A percentile compares a stretch with the other conserved stretches of the same genome.
Conservation (phyloP, 192 early-diverging fungal genomes). For the Linnemannia exigua region DNA sequence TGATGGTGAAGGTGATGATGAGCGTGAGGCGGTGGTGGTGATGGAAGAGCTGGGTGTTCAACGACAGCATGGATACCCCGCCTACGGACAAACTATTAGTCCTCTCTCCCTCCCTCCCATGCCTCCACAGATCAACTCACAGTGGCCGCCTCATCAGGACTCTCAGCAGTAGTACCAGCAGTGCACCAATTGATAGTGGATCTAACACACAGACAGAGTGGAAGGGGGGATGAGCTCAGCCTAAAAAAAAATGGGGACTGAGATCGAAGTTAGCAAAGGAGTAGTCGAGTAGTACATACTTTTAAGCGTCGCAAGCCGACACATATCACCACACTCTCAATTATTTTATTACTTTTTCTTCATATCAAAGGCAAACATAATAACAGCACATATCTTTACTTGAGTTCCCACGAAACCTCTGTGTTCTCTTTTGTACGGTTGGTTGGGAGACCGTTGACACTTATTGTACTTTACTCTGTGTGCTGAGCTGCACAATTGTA, state of each 20-base stretch:
- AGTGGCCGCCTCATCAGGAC: neutral
- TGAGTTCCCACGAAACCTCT: neutral
- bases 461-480: neutral
- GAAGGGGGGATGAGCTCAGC: neutral
- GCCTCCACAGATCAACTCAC: neutral
- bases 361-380: neutral
- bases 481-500: neutral
- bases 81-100: slow-evolving; percentile 3
- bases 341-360: neutral
- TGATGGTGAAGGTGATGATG: neutral
- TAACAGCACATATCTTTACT: neutral
- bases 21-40: neutral
- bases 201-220: no score
- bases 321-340: neutral
- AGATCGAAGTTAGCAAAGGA: neutral
- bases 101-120: neutral
- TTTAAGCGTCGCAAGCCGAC: neutral
- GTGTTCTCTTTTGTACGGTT: neutral
- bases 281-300: neutral
- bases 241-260: neutral
- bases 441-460: neutral
- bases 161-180: no score
- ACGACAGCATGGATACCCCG: slow-evolving; percentile 1
- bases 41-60: neutral
- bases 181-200: no score